A percentile compares a stretch with the other conserved stretches of the same genome.
Evolutionary conservation across 2,329 filamentous ascomycete genomes (phyloP).

Genomic region (Epichloe uncinata): DNA sequence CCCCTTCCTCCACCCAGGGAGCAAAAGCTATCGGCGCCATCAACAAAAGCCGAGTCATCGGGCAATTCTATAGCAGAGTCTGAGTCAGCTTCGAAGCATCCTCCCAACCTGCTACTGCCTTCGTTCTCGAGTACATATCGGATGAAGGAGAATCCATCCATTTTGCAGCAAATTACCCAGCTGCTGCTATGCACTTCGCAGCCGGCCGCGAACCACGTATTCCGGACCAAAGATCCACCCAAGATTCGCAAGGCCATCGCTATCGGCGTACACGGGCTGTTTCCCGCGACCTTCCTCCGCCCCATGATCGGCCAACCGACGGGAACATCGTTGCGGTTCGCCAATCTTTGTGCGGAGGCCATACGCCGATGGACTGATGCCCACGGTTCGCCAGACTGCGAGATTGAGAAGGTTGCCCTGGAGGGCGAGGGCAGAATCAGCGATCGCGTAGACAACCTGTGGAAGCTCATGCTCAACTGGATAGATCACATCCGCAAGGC

Average conservation of each 20-base stretch:
- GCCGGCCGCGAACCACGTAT: constrained; percentile 54
- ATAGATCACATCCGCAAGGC: constrained; percentile 78
- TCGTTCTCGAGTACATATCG: constrained; percentile 56
- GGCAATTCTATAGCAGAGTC: constrained; percentile 25
- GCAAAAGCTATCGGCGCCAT: constrained; percentile 4
- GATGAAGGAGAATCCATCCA: constrained; percentile 53
- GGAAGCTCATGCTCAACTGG: constrained; percentile 92
- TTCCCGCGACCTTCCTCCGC: constrained; percentile 71
- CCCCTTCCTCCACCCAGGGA: constrained; percentile 1
- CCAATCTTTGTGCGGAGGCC: constrained; percentile 70
- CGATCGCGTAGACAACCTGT: constrained; percentile 81
- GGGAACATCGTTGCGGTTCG: constrained; percentile 87
- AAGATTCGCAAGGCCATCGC: constrained; percentile 76
- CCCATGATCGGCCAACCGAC: constrained; percentile 89
- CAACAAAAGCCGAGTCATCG: constrained; percentile 9
- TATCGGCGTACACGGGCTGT: constrained; percentile 89
- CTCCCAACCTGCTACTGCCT: constrained; percentile 54
- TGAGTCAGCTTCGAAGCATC: constrained; percentile 28
- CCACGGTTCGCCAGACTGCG: constrained; percentile 58
- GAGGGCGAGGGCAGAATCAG: constrained; percentile 89
- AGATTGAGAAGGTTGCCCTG: constrained; percentile 86
- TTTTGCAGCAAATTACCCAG: constrained; percentile 52
- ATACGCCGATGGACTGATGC: constrained; percentile 71
- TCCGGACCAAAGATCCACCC: constrained; percentile 52
- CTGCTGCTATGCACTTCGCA: constrained; percentile 44